phyloP scores from a whole-genome alignment of 2,329 filamentous ascomycete species.

The Pseudonectria buxi region DNA sequence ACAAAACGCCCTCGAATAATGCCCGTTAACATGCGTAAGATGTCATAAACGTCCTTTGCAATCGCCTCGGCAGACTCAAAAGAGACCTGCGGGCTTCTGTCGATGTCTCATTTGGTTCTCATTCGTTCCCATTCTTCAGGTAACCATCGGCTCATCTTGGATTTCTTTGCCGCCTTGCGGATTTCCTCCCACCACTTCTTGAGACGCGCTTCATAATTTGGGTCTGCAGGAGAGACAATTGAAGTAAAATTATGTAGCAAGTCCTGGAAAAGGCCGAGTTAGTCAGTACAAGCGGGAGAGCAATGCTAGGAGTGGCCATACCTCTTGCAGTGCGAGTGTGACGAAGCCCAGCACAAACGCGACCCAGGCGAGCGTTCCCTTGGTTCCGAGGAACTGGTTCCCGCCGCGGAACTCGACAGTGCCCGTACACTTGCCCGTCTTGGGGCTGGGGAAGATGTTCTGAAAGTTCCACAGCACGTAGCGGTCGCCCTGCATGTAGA shows the following conservation, averaged over 20 bases:
- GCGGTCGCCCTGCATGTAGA: conserved; percentile 33
- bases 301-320: conserved; percentile 8
- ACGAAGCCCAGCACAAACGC: conserved; percentile 34
- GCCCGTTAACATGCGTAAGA: too few relatives aligned
- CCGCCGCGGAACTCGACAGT: conserved; percentile 35
- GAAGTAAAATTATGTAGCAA: conserved; percentile 23
- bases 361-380: conserved; percentile 32
- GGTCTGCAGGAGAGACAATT: conserved; percentile 21
- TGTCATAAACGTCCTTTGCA: too few relatives aligned
- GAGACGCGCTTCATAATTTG: conserved; percentile 23
- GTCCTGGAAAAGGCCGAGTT: conserved; percentile 19
- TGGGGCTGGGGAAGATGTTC: conserved; percentile 31
- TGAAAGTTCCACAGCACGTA: conserved; percentile 37
- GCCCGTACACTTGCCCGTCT: conserved; percentile 30
- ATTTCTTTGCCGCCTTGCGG: conserved; percentile 28
- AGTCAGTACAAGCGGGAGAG: neutral
- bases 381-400: conserved; percentile 32
- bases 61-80: neutral
- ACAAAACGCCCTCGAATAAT: too few relatives aligned
- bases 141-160: conserved; percentile 27
- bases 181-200: conserved; percentile 30
- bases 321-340: conserved; percentile 30
- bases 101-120: conserved; percentile 20
- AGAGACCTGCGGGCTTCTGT: neutral
- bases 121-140: conserved; percentile 28